Evolutionary conservation across 805 yeast species (phyloP).

Genomic region (Yamadazyma sp.): DNA sequence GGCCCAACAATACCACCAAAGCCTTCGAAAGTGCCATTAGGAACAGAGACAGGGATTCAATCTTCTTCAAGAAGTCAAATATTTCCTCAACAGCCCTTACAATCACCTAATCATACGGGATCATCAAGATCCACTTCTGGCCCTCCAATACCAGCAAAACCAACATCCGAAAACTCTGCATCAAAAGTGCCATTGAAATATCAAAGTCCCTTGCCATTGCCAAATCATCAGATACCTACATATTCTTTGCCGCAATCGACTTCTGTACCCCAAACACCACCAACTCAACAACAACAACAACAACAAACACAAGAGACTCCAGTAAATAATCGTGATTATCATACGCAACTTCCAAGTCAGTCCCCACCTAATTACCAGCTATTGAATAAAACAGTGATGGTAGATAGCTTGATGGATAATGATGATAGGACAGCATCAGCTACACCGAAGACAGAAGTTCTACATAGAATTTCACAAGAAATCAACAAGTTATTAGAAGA

Average conservation of each 20-base stretch:
- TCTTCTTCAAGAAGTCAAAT: too few species aligned
- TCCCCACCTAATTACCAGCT: neutral
- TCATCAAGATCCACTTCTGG: slow-evolving; percentile 15
- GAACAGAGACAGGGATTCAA: too few species aligned
- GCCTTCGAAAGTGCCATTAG: slow-evolving; percentile 14
- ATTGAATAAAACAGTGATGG: neutral
- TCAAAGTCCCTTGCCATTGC: slow-evolving; percentile 30
- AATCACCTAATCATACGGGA: too few species aligned
- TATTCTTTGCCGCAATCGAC: too few species aligned
- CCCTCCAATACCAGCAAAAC: neutral
- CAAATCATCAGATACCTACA: too few species aligned
- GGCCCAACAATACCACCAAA: slow-evolving; percentile 11
- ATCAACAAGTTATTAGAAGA: slow-evolving; percentile 9
- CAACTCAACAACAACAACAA: neutral
- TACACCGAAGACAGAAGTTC: neutral
- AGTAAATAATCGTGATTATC: too few species aligned
- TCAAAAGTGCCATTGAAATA: slow-evolving; percentile 19
- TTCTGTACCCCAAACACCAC: neutral
- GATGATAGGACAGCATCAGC: too few species aligned
- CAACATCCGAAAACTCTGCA: neutral
- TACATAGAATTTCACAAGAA: neutral
- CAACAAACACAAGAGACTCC: neutral
- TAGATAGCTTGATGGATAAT: neutral
- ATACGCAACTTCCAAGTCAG: too few species aligned
- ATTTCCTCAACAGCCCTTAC: too few species aligned